A percentile compares a stretch with the other conserved stretches of the same genome.
phyloP scores from a whole-genome alignment of 176 grass and related monocot species.

The Phragmites australis region DNA sequence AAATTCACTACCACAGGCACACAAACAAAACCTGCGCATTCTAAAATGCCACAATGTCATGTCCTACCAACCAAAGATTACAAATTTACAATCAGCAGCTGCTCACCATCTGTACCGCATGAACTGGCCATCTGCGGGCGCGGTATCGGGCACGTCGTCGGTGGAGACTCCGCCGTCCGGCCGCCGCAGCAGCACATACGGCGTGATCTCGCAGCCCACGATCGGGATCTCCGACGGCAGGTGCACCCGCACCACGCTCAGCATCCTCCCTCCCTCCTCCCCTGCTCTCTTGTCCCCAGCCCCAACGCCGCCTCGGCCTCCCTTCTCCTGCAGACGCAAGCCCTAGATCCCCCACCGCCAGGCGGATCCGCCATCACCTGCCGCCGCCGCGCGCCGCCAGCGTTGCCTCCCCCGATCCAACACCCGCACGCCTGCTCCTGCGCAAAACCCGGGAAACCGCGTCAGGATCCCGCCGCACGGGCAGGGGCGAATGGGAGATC shows the following conservation, averaged over 20 bases:
- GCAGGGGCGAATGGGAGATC: conserved; percentile 42
- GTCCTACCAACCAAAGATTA: background rate
- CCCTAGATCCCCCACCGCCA: conserved; percentile 53
- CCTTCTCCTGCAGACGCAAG: conserved; percentile 23
- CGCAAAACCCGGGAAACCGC: background rate
- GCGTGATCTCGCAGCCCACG: conserved; percentile 98
- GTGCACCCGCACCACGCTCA: conserved; percentile 88
- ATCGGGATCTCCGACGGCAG: conserved; percentile 99
- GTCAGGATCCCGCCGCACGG: conserved; percentile 25
- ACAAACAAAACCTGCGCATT: conserved; percentile 18
- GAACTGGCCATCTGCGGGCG: conserved; percentile 62
- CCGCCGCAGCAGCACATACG: conserved; percentile 80
- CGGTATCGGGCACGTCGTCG: conserved; percentile 59
- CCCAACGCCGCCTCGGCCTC: conserved; percentile 27
- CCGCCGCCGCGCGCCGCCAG: conserved; percentile 52
- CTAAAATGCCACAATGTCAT: background rate
- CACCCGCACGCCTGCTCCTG: conserved; percentile 21
- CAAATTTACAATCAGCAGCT: background rate
- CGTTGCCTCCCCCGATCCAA: conserved; percentile 55
- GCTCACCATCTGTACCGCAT: conserved; percentile 94
- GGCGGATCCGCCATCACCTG: conserved; percentile 83
- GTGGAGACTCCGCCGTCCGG: conserved; percentile 56
- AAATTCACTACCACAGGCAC: conserved; percentile 9
- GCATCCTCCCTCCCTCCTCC: conserved; percentile 66
- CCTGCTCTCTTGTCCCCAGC: conserved; percentile 37